phyloP scores from a whole-genome alignment of 257 asterid species.

The Solanum chiquidenum region DNA sequence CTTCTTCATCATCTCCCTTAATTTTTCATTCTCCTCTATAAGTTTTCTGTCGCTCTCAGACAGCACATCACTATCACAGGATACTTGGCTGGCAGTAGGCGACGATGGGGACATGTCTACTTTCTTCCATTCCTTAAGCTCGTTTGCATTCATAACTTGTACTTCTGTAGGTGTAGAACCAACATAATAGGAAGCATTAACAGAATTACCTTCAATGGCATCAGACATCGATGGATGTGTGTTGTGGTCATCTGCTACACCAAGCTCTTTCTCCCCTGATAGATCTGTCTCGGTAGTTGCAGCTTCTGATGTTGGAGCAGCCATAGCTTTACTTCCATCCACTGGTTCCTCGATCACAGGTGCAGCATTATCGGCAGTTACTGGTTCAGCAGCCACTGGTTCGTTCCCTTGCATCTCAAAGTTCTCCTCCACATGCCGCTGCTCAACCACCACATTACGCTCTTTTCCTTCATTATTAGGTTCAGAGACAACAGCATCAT shows the following conservation, averaged over 20 bases:
- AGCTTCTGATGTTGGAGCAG: not conserved
- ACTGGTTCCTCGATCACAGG: not conserved
- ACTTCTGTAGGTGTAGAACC: not conserved
- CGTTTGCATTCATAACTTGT: not conserved
- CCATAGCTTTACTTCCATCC: not conserved
- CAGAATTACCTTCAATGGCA: not conserved
- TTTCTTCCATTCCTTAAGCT: not conserved
- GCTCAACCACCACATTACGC: not conserved
- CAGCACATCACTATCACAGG: not conserved
- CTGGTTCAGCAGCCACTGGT: not conserved
- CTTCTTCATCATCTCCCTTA: constrained; percentile 54
- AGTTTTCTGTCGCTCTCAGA: constrained; percentile 19
- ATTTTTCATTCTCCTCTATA: constrained; percentile 48
- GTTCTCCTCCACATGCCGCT: not conserved
- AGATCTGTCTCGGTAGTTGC: not conserved
- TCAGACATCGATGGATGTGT: not conserved
- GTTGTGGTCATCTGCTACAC: not conserved
- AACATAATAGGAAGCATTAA: not conserved
- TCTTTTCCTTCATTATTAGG: not conserved
- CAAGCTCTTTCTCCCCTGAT: not conserved
- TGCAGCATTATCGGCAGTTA: not conserved
- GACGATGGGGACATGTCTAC: not conserved
- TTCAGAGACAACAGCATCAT: not conserved
- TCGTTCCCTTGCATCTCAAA: not conserved
- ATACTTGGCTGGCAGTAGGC: not conserved